Evolutionary conservation across 768 basidiomycete species (phyloP).

Genomic region (Chlorophyllum brunneum): DNA sequence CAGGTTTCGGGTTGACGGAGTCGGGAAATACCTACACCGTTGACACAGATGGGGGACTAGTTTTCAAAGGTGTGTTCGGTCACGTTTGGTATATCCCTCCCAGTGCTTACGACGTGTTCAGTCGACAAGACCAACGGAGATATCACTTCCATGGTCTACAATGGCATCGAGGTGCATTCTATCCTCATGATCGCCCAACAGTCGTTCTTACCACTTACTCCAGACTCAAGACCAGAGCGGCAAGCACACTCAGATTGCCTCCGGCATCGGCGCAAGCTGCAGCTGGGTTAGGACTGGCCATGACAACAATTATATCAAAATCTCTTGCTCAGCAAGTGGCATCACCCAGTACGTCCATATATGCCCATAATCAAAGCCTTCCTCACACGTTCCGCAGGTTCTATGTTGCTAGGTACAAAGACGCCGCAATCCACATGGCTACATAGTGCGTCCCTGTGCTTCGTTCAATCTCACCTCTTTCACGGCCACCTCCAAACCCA

Average conservation of each 20-base stretch:
- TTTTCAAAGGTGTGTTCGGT: slow-evolving; percentile 28
- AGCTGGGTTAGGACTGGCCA: slow-evolving; percentile 25
- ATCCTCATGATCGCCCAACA: not conserved
- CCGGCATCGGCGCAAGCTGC: slow-evolving; percentile 30
- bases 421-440: slow-evolving; percentile 35
- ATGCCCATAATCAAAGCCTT: not conserved
- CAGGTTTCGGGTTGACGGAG: slow-evolving; percentile 26
- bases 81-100: not conserved
- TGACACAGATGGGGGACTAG: slow-evolving; percentile 27
- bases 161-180: slow-evolving; percentile 26
- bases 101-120: not conserved
- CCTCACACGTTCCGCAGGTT: slow-evolving; percentile 17
- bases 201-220: too few relatives aligned
- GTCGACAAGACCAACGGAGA: slow-evolving; percentile 30
- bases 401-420: slow-evolving; percentile 31
- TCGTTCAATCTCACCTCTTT: not conserved
- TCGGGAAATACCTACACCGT: slow-evolving; percentile 28
- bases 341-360: slow-evolving; percentile 25
- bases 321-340: slow-evolving; percentile 31
- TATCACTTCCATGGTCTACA: slow-evolving; percentile 32
- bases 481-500: slow-evolving; percentile 1
- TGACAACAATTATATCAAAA: slow-evolving; percentile 31
- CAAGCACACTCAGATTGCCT: slow-evolving; percentile 29
- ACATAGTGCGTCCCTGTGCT: slow-evolving; percentile 24
- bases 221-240: slow-evolving; percentile 26